Percentiles rank a stretch among this genome's conserved stretches.
phyloP scores from a whole-genome alignment of 2,329 filamentous ascomycete genomes.

The Sporothrix sp. region DNA sequence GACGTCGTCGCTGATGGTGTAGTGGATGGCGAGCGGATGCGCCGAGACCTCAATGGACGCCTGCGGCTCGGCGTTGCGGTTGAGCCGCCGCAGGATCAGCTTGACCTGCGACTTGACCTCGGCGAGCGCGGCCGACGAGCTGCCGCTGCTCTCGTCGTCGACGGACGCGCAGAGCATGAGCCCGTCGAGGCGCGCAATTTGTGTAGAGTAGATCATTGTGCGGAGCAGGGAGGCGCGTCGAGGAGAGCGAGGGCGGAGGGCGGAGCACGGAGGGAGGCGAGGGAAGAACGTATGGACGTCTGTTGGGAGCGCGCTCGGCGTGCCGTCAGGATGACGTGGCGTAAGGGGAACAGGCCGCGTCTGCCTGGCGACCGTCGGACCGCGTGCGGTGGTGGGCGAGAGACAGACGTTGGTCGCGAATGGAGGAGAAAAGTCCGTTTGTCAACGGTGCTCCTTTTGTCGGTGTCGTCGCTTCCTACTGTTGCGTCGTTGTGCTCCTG shows the following conservation, averaged over 20 bases:
- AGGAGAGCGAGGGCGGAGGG: not conserved
- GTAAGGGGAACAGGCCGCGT: not conserved
- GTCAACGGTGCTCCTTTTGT: not conserved
- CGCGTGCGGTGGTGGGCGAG: no score
- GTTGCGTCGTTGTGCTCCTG: not conserved
- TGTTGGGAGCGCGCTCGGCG: no score
- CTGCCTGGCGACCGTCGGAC: not conserved
- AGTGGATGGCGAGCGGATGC: conserved; percentile 69
- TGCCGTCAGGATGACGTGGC: conserved; percentile 11
- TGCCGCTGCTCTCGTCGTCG: conserved; percentile 72
- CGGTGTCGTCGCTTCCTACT: not conserved
- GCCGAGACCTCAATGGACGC: conserved; percentile 77
- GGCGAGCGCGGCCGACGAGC: conserved; percentile 63
- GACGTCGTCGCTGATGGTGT: conserved; percentile 70
- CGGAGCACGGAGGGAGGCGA: not conserved
- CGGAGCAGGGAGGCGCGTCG: not conserved
- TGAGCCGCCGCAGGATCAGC: conserved; percentile 79
- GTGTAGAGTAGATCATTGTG: conserved; percentile 79
- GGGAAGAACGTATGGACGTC: not conserved
- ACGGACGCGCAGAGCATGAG: conserved; percentile 91
- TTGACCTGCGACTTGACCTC: conserved; percentile 90
- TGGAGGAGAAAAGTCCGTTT: not conserved
- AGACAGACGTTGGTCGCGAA: not conserved
- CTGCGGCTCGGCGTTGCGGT: conserved; percentile 79
- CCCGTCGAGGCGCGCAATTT: conserved; percentile 90